Evolutionary conservation across 2,329 filamentous ascomycete genomes (phyloP).

Genomic region (Sarocladium strictum): DNA sequence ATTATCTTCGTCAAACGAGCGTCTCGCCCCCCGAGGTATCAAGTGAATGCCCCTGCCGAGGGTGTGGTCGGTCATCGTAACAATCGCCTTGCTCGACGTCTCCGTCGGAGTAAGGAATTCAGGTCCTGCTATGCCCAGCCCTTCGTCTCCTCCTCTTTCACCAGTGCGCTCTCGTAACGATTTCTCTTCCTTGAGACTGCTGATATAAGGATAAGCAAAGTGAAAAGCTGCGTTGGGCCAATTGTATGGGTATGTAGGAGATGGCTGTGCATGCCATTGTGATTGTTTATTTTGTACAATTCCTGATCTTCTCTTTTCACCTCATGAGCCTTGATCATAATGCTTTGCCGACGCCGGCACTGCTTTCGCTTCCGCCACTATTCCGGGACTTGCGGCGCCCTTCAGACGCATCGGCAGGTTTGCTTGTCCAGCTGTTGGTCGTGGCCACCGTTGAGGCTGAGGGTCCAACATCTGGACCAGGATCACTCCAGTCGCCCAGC

Average conservation of each 20-base stretch:
- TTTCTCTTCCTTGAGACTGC: too few relatives aligned
- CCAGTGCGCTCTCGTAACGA: too few relatives aligned
- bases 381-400: background rate
- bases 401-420: background rate
- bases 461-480: conserved; percentile 47
- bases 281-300: background rate
- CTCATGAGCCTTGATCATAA: background rate
- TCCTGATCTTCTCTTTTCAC: background rate
- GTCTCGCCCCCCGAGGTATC: background rate
- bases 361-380: background rate
- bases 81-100: background rate
- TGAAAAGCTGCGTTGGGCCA: too few relatives aligned
- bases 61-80: conserved; percentile 1
- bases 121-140: background rate
- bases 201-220: too few relatives aligned
- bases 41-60: background rate
- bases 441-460: conserved; percentile 15
- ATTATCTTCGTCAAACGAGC: conserved; percentile 8
- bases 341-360: conserved; percentile 3
- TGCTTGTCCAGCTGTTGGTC: background rate
- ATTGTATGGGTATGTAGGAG: too few relatives aligned
- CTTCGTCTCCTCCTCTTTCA: background rate
- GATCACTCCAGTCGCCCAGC: conserved; percentile 42
- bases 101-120: too few relatives aligned
- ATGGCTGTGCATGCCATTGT: background rate